Evolutionary conservation across 2,329 filamentous ascomycete species (phyloP), one percentile per base, ranked within the genome.

Genomic region (Exophiala phaeomuriformis): DNA sequence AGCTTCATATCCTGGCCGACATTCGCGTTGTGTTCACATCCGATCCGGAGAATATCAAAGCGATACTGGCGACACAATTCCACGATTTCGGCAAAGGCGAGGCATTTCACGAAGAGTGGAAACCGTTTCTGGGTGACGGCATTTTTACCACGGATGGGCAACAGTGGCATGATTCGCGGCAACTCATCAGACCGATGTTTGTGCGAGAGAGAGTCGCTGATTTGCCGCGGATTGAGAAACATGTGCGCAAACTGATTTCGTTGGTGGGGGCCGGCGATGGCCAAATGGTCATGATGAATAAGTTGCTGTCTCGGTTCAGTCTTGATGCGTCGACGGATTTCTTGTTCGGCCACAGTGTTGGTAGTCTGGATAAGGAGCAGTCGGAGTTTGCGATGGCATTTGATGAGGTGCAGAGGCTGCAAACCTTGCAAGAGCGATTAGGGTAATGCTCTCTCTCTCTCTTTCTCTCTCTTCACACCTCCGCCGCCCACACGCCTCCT

Each of bases 21-120:
- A 31, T 39, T 7, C 80, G 86, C n/a, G 68, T 85, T 27, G 68
- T 94, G 55, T 77, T 93, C 64, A 95, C 90, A 0, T 80, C 80
- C 3, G 89, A 95, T 61, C 86, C 86, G 0, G 88, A 94, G 64
- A 95, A 95, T 66, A 86, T 95, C 73, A 95, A 95, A 69, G 88
- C 90, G 4, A 78, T 96, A 27, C 75, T 96, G n/a, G 87, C 90
- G 0, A 86, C 85, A 1, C 88, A 95, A 65, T 96, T 96, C 65
- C 71, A 72, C 39, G 87, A 95, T 65, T 96, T 84, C 66, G 90
- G 90, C 59, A 95, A 95, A 71, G 90, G 55, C 4, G 63, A 69
- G 48, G 33, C 64, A 27, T 95, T 95, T 71, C 84, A 90, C 63
- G 62, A 69, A 5, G 84, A 90, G 48, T 94, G 86, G 85, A 76